A percentile compares a stretch with the other conserved stretches of the same genome.
These are phyloP conservation scores for Marchantia paleacea DNA, from an alignment of 225 moss, liverwort and hornwort species.

Conservation along the genomic window DNA sequence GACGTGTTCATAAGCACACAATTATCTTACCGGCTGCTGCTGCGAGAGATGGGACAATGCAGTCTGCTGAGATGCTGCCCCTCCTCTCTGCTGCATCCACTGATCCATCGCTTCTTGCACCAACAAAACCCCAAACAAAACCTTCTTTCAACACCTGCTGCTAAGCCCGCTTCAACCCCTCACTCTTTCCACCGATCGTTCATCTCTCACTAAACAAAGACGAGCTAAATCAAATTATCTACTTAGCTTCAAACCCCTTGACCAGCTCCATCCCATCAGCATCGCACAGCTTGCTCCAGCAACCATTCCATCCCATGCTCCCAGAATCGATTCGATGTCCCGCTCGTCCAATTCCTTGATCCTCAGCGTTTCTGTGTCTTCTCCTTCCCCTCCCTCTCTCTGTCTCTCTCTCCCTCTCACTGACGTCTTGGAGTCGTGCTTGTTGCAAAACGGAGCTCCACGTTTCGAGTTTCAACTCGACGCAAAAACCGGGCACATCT, in stretches of 20 bases:
- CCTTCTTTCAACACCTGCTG: not conserved
- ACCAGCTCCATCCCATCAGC: not conserved
- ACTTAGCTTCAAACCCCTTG: not conserved
- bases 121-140: not conserved
- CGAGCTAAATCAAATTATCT: slow-evolving; percentile 12
- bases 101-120: slow-evolving; percentile 22
- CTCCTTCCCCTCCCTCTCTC: not conserved
- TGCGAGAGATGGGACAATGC: slow-evolving; percentile 34
- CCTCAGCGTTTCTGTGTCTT: slow-evolving; percentile 1
- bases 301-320: not conserved
- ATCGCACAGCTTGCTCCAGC: not conserved
- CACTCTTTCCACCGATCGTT: slow-evolving; percentile 8
- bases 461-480: slow-evolving; percentile 17
- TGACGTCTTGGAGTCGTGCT: not conserved
- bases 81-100: slow-evolving; percentile 30
- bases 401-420: not conserved
- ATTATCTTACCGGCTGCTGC: slow-evolving; percentile 22
- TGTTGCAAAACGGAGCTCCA: slow-evolving; percentile 7
- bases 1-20: not conserved
- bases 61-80: slow-evolving; percentile 30
- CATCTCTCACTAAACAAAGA: not conserved
- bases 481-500: not conserved
- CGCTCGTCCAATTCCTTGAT: slow-evolving; percentile 6
- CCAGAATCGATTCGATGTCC: not conserved
- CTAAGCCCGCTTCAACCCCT: not conserved